Evolutionary conservation across 2,329 filamentous ascomycete genomes (phyloP).

Genomic region (Nemania sp.): DNA sequence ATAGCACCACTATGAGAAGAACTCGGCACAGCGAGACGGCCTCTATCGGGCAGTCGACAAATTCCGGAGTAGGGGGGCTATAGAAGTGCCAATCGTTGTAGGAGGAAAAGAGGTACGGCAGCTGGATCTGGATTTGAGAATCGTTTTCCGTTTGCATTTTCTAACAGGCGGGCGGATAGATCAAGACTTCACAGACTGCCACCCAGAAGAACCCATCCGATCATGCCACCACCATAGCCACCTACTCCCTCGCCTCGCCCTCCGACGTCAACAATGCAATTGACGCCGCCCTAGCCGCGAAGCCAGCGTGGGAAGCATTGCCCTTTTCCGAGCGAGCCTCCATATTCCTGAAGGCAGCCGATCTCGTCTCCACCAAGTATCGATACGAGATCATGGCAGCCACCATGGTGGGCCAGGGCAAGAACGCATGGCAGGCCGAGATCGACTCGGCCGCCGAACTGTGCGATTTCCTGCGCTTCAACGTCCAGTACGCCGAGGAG

Average conservation of each 20-base stretch:
- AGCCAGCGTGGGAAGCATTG: conserved; percentile 84
- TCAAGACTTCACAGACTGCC: conserved; percentile 73
- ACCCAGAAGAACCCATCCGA: conserved; percentile 86
- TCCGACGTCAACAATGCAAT: conserved; percentile 84
- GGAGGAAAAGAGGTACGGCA: conserved; percentile 79
- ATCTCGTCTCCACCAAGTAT: conserved; percentile 91
- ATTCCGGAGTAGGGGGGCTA: conserved; percentile 74
- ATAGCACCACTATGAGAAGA: conserved; percentile 90
- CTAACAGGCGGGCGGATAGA: conserved; percentile 56
- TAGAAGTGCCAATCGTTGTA: conserved; percentile 86
- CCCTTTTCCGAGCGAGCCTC: conserved; percentile 92
- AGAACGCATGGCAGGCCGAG: conserved; percentile 99
- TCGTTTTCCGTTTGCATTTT: background rate
- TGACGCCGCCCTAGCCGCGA: conserved; percentile 85
- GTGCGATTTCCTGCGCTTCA: conserved; percentile 93
- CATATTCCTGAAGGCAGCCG: conserved; percentile 95
- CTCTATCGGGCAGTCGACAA: conserved; percentile 79
- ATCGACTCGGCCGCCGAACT: conserved; percentile 95
- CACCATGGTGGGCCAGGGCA: conserved; percentile 96
- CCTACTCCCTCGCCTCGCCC: conserved; percentile 83
- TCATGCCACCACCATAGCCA: conserved; percentile 80
- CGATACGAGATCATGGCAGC: conserved; percentile 96
- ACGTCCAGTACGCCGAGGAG: conserved; percentile 93
- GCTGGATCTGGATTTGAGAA: too few relatives aligned
- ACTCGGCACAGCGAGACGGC: conserved; percentile 80